A percentile compares a stretch with the other conserved stretches of the same genome.
phyloP scores from a whole-genome alignment of 2,329 filamentous ascomycete genomes.

The Neofusicoccum parvum region DNA sequence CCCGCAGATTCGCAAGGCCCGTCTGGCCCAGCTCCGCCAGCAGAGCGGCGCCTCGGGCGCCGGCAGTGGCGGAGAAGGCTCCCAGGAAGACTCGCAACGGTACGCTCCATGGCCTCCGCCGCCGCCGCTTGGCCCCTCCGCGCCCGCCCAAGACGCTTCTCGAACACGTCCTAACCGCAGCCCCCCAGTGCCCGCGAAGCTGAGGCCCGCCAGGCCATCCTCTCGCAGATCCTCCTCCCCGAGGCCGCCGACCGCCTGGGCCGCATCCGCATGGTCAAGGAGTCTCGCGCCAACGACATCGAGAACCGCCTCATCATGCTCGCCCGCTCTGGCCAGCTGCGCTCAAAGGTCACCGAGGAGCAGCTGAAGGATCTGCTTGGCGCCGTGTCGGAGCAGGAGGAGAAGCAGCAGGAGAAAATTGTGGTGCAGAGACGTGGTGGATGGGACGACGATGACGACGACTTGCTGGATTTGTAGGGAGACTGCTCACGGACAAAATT shows the following conservation, averaged over 20 bases:
- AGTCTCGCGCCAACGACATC: slow-evolving; percentile 82
- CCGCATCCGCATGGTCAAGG: slow-evolving; percentile 94
- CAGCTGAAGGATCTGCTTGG: slow-evolving; percentile 91
- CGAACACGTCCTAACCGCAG: slow-evolving; percentile 22
- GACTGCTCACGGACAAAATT: not conserved
- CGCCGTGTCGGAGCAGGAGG: slow-evolving; percentile 75
- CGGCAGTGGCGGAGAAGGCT: slow-evolving; percentile 48
- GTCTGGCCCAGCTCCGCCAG: slow-evolving; percentile 89
- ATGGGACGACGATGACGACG: slow-evolving; percentile 82
- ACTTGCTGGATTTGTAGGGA: slow-evolving; percentile 38
- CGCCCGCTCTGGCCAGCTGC: slow-evolving; percentile 82
- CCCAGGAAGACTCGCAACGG: slow-evolving; percentile 34
- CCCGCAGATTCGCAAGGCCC: slow-evolving; percentile 80
- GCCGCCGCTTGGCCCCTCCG: slow-evolving; percentile 35
- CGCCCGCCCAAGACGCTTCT: slow-evolving; percentile 23
- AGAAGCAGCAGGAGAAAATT: slow-evolving; percentile 73
- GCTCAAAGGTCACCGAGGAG: slow-evolving; percentile 84
- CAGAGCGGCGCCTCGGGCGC: slow-evolving; percentile 58
- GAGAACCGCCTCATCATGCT: slow-evolving; percentile 93
- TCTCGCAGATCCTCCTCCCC: slow-evolving; percentile 91
- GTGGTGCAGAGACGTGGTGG: slow-evolving; percentile 75
- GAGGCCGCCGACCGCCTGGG: slow-evolving; percentile 91
- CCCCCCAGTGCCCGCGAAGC: slow-evolving; percentile 48
- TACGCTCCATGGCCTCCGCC: slow-evolving; percentile 47
- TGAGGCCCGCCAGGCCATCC: slow-evolving; percentile 74